Evolutionary conservation across 257 asterid species (phyloP).

Genomic region (Solanum rostratum): DNA sequence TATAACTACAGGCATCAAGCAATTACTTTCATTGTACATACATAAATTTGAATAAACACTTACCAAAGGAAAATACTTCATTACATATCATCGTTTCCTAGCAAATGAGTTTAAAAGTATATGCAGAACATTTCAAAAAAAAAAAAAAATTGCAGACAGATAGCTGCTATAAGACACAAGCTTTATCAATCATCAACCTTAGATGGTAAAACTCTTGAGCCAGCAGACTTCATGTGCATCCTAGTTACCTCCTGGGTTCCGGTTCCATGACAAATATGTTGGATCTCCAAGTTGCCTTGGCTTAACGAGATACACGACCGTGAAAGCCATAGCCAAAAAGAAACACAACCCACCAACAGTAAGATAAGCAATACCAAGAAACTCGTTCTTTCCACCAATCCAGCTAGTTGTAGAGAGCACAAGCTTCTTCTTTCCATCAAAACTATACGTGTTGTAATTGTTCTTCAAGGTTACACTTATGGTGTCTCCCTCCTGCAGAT

Average conservation of each 20-base stretch:
- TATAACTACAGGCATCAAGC: background rate
- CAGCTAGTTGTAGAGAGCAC: conserved; percentile 30
- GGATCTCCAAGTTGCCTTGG: conserved; percentile 17
- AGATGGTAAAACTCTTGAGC: background rate
- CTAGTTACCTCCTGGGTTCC: conserved; percentile 2
- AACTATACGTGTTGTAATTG: conserved; percentile 29
- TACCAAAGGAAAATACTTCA: background rate
- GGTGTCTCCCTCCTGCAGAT: conserved; percentile 1
- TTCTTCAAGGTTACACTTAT: conserved; percentile 9
- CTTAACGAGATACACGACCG: conserved; percentile 12
- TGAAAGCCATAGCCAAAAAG: conserved; percentile 15
- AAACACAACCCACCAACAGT: conserved; percentile 26
- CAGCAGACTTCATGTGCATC: background rate
- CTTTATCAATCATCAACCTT: background rate
- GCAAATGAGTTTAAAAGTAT: background rate
- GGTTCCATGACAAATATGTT: background rate
- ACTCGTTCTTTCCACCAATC: conserved; percentile 29
- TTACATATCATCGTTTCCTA: background rate
- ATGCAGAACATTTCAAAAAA: background rate
- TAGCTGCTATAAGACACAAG: background rate
- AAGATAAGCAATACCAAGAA: conserved; percentile 31
- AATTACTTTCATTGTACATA: background rate
- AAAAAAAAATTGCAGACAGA: background rate
- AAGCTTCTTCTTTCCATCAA: conserved; percentile 28
- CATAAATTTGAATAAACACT: background rate